These are phyloP conservation scores for Xylaria multiplex DNA, from an alignment of 2,329 filamentous ascomycete genomes.

Conservation along the genomic window DNA sequence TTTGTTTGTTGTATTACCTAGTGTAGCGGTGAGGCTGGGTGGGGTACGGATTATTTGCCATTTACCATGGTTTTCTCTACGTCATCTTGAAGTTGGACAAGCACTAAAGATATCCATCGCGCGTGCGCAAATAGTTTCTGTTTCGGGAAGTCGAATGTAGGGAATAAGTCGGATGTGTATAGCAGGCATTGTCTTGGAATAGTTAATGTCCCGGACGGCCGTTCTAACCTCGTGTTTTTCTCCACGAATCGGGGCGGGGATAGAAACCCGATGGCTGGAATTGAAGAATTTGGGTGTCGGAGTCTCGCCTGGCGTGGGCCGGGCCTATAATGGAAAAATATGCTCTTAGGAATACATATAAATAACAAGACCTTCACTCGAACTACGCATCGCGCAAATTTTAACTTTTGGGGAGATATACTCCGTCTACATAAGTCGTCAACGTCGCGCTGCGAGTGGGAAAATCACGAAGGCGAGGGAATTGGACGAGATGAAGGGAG, in stretches of 20 bases:
- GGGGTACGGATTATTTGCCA: background rate
- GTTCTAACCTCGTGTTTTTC: conserved; percentile 23
- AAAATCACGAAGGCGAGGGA: background rate
- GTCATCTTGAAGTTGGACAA: too few species aligned
- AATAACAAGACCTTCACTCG: background rate
- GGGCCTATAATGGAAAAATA: too few species aligned
- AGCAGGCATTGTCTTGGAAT: background rate
- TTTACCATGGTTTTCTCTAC: background rate
- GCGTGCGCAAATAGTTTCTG: background rate
- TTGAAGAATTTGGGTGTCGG: background rate
- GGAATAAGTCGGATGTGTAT: background rate
- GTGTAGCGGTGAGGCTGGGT: background rate
- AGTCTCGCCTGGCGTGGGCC: too few species aligned
- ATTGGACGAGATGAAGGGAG: background rate
- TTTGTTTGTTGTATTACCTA: background rate
- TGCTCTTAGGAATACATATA: background rate
- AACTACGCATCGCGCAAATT: background rate
- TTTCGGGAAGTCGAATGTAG: background rate
- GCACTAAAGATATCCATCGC: background rate
- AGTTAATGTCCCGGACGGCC: background rate
- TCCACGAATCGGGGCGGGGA: conserved; percentile 34
- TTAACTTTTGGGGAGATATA: background rate
- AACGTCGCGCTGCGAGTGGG: background rate
- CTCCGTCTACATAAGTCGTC: background rate
- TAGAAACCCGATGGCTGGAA: background rate